These are phyloP conservation scores for Phoma sp. DNA, from an alignment of 2,329 filamentous ascomycete genomes.

Conservation along the genomic window DNA sequence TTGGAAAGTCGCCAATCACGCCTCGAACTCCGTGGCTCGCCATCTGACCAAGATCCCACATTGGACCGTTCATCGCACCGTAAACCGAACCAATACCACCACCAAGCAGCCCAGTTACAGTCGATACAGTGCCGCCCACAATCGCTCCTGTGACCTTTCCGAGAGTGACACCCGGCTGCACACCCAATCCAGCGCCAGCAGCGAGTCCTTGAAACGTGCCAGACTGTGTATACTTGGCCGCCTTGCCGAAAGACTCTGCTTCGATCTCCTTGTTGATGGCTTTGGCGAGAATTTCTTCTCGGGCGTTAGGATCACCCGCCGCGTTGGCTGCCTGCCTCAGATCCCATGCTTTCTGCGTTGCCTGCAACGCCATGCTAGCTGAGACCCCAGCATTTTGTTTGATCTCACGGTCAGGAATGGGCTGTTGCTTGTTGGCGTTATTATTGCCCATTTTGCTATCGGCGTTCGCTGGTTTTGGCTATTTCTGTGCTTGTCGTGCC, in stretches of 20 bases:
- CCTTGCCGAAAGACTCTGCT: slow-evolving; percentile 51
- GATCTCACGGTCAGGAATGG: slow-evolving; percentile 46
- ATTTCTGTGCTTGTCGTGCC: no score
- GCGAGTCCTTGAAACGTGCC: slow-evolving; percentile 50
- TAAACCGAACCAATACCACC: slow-evolving; percentile 46
- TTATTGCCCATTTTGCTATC: slow-evolving; percentile 20
- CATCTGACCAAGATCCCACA: slow-evolving; percentile 47
- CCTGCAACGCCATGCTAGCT: slow-evolving; percentile 47
- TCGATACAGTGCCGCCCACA: slow-evolving; percentile 43
- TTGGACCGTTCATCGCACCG: slow-evolving; percentile 45
- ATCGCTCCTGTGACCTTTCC: slow-evolving; percentile 46
- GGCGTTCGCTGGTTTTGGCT: slow-evolving; percentile 9
- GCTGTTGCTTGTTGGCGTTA: slow-evolving; percentile 15
- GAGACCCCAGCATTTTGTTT: slow-evolving; percentile 49
- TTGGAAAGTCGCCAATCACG: slow-evolving; percentile 44
- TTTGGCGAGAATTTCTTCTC: slow-evolving; percentile 49
- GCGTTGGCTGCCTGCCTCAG: slow-evolving; percentile 49
- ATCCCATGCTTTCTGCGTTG: slow-evolving; percentile 48
- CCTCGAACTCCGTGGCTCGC: slow-evolving; percentile 43
- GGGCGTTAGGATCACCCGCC: slow-evolving; percentile 47
- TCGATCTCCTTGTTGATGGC: slow-evolving; percentile 51
- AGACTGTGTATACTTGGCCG: slow-evolving; percentile 49
- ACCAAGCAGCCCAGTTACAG: slow-evolving; percentile 44
- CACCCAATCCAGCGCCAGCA: slow-evolving; percentile 48
- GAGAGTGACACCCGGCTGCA: slow-evolving; percentile 43